Evolutionary conservation across 2,329 filamentous ascomycete species (phyloP).

Genomic region (Thielaviopsis euricoi): DNA sequence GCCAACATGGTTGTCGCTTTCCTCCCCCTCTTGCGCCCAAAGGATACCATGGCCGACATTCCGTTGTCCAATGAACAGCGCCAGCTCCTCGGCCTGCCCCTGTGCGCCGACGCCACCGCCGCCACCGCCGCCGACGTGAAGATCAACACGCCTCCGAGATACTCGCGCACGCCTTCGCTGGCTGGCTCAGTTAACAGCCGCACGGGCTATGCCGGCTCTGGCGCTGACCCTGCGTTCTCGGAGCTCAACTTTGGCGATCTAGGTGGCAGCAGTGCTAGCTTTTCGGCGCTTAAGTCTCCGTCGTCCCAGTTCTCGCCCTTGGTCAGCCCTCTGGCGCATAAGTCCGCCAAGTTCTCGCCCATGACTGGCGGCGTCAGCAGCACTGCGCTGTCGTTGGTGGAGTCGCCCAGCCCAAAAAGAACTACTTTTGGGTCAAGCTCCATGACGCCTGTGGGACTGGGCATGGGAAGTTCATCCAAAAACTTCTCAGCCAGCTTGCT

Average conservation of each 20-base stretch:
- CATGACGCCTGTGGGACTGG: too few species aligned
- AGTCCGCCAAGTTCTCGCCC: constrained; percentile 33
- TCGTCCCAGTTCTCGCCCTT: constrained; percentile 28
- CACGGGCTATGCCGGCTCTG: constrained; percentile 40
- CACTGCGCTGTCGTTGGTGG: constrained; percentile 5
- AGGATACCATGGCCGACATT: constrained; percentile 72
- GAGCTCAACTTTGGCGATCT: constrained; percentile 18
- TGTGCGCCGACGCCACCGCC: constrained; percentile 44
- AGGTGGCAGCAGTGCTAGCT: constrained; percentile 30
- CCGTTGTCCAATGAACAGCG: constrained; percentile 57
- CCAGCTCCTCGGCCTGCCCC: constrained; percentile 63
- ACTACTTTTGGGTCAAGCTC: not conserved
- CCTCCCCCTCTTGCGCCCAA: constrained; percentile 52
- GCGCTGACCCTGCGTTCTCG: constrained; percentile 40
- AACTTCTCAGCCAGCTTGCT: constrained; percentile 32
- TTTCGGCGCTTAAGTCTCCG: constrained; percentile 17
- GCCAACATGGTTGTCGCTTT: constrained; percentile 58
- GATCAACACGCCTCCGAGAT: constrained; percentile 76
- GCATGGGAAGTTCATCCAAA: constrained; percentile 9
- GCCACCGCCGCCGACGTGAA: constrained; percentile 36
- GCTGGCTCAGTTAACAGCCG: constrained; percentile 44
- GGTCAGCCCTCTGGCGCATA: constrained; percentile 47
- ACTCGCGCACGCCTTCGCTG: constrained; percentile 56
- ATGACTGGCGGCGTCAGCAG: constrained; percentile 30
- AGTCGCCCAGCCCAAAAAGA: not conserved